These are phyloP conservation scores for Penicillium sp. DNA, from an alignment of 2,329 filamentous ascomycete species.

Conservation along the genomic window DNA sequence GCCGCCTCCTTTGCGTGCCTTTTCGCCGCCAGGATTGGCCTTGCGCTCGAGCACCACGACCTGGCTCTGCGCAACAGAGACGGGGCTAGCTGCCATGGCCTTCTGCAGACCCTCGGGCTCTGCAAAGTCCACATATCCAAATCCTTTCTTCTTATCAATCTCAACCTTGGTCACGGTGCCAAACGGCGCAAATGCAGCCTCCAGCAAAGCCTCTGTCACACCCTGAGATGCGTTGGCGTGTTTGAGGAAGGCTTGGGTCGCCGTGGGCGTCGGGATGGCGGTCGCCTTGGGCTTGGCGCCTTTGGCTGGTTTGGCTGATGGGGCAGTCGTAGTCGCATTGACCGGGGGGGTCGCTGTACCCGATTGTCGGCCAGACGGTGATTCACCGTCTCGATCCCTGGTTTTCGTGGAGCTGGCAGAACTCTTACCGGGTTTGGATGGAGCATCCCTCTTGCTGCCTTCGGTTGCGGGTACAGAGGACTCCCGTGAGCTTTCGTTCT, in stretches of 20 bases:
- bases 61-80: conserved; percentile 79
- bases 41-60: conserved; percentile 77
- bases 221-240: conserved; percentile 88
- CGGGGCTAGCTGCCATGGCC: conserved; percentile 77
- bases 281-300: conserved; percentile 32
- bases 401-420: conserved; percentile 18
- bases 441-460: conserved; percentile 25
- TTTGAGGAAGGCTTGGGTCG: conserved; percentile 68
- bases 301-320: conserved; percentile 25
- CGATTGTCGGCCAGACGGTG: conserved; percentile 19
- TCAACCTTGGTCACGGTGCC: conserved; percentile 78
- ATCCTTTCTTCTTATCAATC: conserved; percentile 92
- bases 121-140: conserved; percentile 88
- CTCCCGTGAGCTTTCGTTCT: conserved; percentile 24
- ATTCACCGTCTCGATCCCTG: conserved; percentile 23
- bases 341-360: conserved; percentile 17
- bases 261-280: conserved; percentile 25
- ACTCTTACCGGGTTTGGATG: conserved; percentile 17
- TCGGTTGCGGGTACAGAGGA: conserved; percentile 9
- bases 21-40: conserved; percentile 35
- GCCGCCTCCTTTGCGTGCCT: conserved; percentile 32
- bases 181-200: conserved; percentile 71
- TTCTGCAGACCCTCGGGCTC: conserved; percentile 71
- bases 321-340: conserved; percentile 13
- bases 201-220: conserved; percentile 78